These are phyloP conservation scores for Globisporangium cystogenes DNA, from an alignment of 352 stramenopile species.

Conservation along the genomic window DNA sequence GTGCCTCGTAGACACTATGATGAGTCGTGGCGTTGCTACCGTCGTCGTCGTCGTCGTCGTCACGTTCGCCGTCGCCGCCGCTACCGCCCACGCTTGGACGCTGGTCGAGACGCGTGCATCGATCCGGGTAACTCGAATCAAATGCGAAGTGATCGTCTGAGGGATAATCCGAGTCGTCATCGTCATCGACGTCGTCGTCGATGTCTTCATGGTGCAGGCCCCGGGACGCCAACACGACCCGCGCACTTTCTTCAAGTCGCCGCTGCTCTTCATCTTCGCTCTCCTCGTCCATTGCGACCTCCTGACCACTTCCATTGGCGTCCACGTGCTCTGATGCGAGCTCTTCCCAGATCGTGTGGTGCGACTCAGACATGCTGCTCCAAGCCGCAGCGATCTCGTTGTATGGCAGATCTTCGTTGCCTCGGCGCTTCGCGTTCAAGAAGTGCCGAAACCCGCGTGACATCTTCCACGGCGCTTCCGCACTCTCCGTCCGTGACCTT, in stretches of 20 bases:
- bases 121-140: neutral
- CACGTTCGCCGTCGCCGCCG: neutral
- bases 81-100: constrained; percentile 1
- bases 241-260: constrained; percentile 22
- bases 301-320: neutral
- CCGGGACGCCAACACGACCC: constrained; percentile 12
- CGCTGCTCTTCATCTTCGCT: constrained; percentile 13
- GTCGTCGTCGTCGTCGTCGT: too few relatives aligned
- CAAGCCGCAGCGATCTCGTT: constrained; percentile 28
- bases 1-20: neutral
- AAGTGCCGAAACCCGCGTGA: constrained; percentile 32
- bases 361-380: constrained; percentile 25
- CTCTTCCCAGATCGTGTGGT: constrained; percentile 33
- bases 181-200: neutral
- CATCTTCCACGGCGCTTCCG: constrained; percentile 7
- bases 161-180: neutral
- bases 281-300: constrained; percentile 4
- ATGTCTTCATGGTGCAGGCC: constrained; percentile 7
- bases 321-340: constrained; percentile 19
- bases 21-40: neutral
- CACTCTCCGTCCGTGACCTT: constrained; percentile 9
- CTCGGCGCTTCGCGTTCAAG: constrained; percentile 22
- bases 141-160: neutral
- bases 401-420: constrained; percentile 18
- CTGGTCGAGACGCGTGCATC: neutral